phyloP scores from a whole-genome alignment of 495 filamentous ascomycete species.

The Neurospora pannonica region DNA sequence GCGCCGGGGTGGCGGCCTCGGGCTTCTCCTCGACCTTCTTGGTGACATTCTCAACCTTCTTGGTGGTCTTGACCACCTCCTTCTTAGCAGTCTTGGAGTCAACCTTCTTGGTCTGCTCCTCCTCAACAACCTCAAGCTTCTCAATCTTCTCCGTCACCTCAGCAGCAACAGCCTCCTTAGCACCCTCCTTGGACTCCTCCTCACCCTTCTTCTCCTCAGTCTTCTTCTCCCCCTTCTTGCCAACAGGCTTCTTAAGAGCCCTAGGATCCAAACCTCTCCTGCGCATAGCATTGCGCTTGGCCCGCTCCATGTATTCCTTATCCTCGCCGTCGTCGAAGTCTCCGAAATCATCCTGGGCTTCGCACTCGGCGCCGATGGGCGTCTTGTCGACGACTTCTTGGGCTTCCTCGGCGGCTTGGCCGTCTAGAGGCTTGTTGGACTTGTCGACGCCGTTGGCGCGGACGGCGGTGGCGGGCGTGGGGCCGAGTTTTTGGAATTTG shows the following conservation, averaged over 20 bases:
- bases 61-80: background rate
- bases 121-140: slow-evolving; percentile 15
- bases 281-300: slow-evolving; percentile 51
- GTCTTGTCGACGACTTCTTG: slow-evolving; percentile 40
- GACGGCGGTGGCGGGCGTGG: slow-evolving; percentile 51
- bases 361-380: slow-evolving; percentile 37
- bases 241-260: slow-evolving; percentile 25
- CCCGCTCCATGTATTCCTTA: slow-evolving; percentile 65
- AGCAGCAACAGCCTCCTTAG: slow-evolving; percentile 11
- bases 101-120: background rate
- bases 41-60: background rate
- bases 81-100: background rate
- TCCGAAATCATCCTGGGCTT: slow-evolving; percentile 49
- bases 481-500: slow-evolving; percentile 89
- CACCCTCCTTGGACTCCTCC: slow-evolving; percentile 11
- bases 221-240: slow-evolving; percentile 13
- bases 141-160: slow-evolving; percentile 14
- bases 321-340: slow-evolving; percentile 84
- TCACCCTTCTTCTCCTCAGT: background rate
- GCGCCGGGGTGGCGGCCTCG: slow-evolving; percentile 2
- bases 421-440: slow-evolving; percentile 19
- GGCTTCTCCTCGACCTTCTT: slow-evolving; percentile 3
- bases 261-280: slow-evolving; percentile 45
- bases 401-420: slow-evolving; percentile 15
- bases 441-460: slow-evolving; percentile 24